A percentile compares a stretch with the other conserved stretches of the same genome.
Evolutionary conservation across 176 grass and related monocot species (phyloP).

Genomic region (Ensete ventricosum): DNA sequence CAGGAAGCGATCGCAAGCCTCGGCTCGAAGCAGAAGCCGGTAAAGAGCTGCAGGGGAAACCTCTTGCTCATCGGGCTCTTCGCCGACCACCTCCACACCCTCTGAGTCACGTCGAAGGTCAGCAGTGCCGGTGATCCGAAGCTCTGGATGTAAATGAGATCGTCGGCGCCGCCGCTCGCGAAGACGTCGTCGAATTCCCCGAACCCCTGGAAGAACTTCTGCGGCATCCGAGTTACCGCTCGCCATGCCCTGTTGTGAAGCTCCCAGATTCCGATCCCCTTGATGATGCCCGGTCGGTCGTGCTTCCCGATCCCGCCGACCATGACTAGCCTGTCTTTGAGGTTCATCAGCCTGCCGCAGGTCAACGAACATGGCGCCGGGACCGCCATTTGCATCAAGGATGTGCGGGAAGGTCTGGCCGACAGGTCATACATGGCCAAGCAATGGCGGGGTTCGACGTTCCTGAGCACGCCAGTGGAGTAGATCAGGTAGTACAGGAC

Average conservation of each 20-base stretch:
- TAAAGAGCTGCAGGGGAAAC: conserved; percentile 78
- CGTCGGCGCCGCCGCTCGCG: conserved; percentile 59
- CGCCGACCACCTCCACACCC: conserved; percentile 63
- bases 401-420: neutral
- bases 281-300: conserved; percentile 70
- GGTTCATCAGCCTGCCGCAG: conserved; percentile 66
- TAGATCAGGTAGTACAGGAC: conserved; percentile 78
- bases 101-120: conserved; percentile 59
- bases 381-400: conserved; percentile 32
- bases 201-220: conserved; percentile 82
- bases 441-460: conserved; percentile 53
- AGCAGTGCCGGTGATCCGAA: conserved; percentile 67
- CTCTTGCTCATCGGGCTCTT: conserved; percentile 73
- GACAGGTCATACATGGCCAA: conserved; percentile 55
- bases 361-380: conserved; percentile 60
- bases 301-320: conserved; percentile 75
- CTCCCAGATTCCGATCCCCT: conserved; percentile 88
- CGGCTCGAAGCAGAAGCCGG: conserved; percentile 77
- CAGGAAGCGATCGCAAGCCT: conserved; percentile 61
- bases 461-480: conserved; percentile 62
- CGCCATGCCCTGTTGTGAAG: conserved; percentile 47
- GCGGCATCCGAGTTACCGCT: conserved; percentile 66
- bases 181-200: conserved; percentile 78
- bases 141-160: conserved; percentile 80
- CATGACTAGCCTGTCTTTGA: conserved; percentile 51